Conservation (phyloP, 768 basidiomycete genomes). For the Russula olivacea region DNA sequence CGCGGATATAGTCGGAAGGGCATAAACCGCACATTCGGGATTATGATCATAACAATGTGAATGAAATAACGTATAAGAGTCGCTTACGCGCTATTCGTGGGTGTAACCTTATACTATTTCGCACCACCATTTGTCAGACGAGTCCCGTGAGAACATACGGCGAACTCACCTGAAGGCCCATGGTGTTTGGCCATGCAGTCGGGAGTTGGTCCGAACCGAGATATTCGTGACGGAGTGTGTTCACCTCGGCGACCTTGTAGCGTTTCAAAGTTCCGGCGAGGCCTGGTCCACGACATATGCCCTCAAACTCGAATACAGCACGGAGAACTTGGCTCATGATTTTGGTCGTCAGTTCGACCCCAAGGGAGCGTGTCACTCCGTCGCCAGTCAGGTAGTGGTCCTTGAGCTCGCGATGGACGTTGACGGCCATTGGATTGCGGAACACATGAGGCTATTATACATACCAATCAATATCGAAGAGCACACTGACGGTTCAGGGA, state of each 20-base stretch:
- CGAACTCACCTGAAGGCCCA: constrained; percentile 51
- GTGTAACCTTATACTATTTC: constrained; percentile 3
- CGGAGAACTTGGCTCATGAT: constrained; percentile 58
- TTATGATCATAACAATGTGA: not conserved
- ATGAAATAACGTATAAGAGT: not conserved
- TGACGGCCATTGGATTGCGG: constrained; percentile 41
- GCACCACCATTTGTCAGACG: not conserved
- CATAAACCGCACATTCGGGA: not conserved
- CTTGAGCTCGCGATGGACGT: constrained; percentile 39
- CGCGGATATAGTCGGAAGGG: not conserved
- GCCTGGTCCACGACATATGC: constrained; percentile 61
- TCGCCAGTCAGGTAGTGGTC: constrained; percentile 47
- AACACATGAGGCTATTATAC: constrained; percentile 45
- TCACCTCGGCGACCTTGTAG: constrained; percentile 42
- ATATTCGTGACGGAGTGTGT: constrained; percentile 51
- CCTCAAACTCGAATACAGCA: constrained; percentile 52
- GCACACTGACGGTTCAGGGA: not conserved
- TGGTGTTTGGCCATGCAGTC: constrained; percentile 61
- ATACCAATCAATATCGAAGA: not conserved
- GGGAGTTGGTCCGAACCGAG: constrained; percentile 45
- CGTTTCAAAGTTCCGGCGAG: constrained; percentile 58
- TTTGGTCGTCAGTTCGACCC: constrained; percentile 54
- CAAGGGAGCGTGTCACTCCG: constrained; percentile 41
- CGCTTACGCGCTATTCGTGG: constrained; percentile 2
- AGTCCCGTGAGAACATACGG: not conserved